Conservation (phyloP, 2,329 filamentous ascomycete species). For the Aureobasidium sp. region DNA sequence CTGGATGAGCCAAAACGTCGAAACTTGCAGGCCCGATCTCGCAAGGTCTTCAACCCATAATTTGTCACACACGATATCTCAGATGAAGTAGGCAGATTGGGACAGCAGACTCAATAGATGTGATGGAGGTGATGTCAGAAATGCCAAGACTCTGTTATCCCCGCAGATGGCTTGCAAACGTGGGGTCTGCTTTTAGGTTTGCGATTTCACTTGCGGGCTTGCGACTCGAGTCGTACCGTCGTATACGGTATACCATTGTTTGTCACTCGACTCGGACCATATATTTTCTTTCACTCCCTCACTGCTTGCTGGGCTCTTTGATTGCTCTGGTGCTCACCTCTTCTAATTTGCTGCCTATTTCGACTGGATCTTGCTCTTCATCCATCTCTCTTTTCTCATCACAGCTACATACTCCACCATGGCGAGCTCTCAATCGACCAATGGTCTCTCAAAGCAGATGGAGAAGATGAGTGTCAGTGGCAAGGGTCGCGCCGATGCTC, state of each 20-base stretch:
- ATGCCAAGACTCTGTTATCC: conserved; percentile 1
- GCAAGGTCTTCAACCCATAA: background rate
- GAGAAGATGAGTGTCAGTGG: background rate
- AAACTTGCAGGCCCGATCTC: background rate
- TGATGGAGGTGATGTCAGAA: conserved; percentile 15
- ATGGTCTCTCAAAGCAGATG: background rate
- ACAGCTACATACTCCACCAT: background rate
- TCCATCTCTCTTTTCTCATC: background rate
- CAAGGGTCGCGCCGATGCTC: background rate
- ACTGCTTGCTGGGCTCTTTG: background rate
- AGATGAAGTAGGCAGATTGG: too few species aligned
- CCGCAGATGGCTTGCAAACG: background rate
- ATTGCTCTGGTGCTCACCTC: background rate
- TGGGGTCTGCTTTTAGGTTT: background rate
- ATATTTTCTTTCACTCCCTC: background rate
- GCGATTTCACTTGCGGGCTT: background rate
- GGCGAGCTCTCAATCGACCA: background rate
- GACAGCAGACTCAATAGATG: background rate
- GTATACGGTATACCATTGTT: background rate
- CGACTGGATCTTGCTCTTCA: background rate
- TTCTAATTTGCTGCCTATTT: background rate
- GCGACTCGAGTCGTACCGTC: background rate
- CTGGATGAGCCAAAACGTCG: background rate
- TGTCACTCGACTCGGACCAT: background rate
- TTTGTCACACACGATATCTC: background rate